phyloP scores from a whole-genome alignment of 1,139 yeast genomes.

The Magnusiomyces ingens region DNA sequence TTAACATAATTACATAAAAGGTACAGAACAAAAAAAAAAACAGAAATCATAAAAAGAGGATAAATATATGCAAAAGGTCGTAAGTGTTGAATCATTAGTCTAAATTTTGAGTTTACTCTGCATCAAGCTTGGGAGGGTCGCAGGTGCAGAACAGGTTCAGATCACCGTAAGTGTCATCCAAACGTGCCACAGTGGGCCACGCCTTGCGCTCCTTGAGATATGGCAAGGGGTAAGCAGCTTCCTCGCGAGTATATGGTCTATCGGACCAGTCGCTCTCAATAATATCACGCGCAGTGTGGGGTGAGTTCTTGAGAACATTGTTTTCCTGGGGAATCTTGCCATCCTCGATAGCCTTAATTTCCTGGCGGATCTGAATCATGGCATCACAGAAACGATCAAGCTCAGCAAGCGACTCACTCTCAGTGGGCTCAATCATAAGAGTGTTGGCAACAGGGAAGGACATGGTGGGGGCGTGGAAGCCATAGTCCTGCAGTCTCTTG shows the following conservation, averaged over 20 bases:
- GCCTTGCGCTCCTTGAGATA: slow-evolving; percentile 68
- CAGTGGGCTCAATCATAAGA: slow-evolving; percentile 96
- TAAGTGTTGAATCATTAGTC: too few species aligned
- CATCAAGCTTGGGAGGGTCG: slow-evolving; percentile 30
- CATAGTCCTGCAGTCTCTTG: slow-evolving; percentile 93
- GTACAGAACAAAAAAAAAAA: neutral
- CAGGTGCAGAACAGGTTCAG: slow-evolving; percentile 90
- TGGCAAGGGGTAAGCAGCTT: slow-evolving; percentile 87
- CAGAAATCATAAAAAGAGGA: neutral
- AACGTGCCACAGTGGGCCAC: slow-evolving; percentile 92
- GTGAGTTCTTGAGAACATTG: slow-evolving; percentile 76
- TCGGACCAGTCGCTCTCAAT: slow-evolving; percentile 56
- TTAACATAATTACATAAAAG: neutral
- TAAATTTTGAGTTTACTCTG: neutral
- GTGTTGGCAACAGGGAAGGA: slow-evolving; percentile 98
- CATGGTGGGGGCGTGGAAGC: slow-evolving; percentile 98
- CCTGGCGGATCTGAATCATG: slow-evolving; percentile 72
- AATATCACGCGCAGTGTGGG: slow-evolving; percentile 81
- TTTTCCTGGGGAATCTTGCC: slow-evolving; percentile 58
- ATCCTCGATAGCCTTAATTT: slow-evolving; percentile 67
- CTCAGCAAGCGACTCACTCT: slow-evolving; percentile 82
- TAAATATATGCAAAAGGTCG: neutral
- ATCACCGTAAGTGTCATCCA: slow-evolving; percentile 94
- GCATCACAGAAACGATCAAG: slow-evolving; percentile 87
- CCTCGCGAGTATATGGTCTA: slow-evolving; percentile 86